Conservation (phyloP, 805 yeast genomes). For the Wickerhamomyces sydowiorum region DNA sequence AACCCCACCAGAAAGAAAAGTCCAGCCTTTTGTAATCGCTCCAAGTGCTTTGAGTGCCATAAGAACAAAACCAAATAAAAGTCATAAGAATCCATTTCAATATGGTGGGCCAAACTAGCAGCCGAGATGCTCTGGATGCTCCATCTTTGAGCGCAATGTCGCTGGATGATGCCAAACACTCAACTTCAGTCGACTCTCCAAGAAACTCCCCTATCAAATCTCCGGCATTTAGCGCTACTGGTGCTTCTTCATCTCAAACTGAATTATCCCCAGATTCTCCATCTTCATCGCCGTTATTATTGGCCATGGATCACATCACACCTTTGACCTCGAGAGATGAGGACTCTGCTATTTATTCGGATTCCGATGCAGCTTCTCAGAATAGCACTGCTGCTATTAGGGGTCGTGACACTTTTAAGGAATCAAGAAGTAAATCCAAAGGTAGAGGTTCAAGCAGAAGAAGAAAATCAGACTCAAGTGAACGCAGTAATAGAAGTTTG, state of each 20-base stretch:
- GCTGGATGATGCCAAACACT: background rate
- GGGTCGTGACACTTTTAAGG: conserved; percentile 1
- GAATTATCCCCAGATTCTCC: background rate
- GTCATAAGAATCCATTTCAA: too few relatives aligned
- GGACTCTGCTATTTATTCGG: conserved; percentile 22
- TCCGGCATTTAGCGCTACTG: background rate
- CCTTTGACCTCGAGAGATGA: conserved; percentile 25
- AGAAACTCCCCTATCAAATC: background rate
- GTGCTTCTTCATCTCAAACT: background rate
- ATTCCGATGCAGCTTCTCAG: conserved; percentile 25
- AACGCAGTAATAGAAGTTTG: conserved; percentile 16
- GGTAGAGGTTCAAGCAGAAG: conserved; percentile 7
- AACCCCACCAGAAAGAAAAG: background rate
- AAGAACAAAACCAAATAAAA: background rate
- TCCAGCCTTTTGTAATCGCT: too few relatives aligned
- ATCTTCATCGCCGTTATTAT: conserved; percentile 16
- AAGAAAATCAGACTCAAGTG: conserved; percentile 22
- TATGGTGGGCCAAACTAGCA: too few relatives aligned
- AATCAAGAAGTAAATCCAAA: conserved; percentile 4
- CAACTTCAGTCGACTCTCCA: background rate
- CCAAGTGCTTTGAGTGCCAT: too few relatives aligned
- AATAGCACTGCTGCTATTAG: conserved; percentile 7
- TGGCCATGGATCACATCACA: conserved; percentile 18
- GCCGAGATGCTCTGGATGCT: too few relatives aligned
- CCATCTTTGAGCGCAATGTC: background rate